These are phyloP conservation scores for Aureobasidium mangrovei DNA, from an alignment of 2,329 filamentous ascomycete genomes.

Conservation along the genomic window DNA sequence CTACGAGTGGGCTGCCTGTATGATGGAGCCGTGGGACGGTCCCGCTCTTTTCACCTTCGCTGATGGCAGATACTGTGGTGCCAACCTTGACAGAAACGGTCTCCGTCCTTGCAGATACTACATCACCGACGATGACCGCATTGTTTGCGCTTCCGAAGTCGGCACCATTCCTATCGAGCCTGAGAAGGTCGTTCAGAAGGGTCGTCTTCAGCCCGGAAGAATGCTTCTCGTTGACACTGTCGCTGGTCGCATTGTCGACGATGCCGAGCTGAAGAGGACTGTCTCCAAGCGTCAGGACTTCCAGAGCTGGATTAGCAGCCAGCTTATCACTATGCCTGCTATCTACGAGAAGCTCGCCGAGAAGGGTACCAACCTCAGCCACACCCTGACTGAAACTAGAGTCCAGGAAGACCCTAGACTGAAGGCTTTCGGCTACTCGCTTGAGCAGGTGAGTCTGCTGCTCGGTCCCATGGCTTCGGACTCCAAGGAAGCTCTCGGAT, in stretches of 20 bases:
- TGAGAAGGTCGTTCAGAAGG: constrained; percentile 84
- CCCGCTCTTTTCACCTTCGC: constrained; percentile 95
- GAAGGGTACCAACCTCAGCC: constrained; percentile 54
- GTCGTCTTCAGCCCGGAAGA: constrained; percentile 83
- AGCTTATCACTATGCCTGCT: constrained; percentile 72
- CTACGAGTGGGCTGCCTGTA: constrained; percentile 96
- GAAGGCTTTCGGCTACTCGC: constrained; percentile 84
- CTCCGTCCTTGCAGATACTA: constrained; percentile 94
- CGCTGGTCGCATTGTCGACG: constrained; percentile 86
- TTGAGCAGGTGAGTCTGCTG: constrained; percentile 87
- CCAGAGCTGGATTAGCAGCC: constrained; percentile 74
- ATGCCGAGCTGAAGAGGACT: constrained; percentile 80
- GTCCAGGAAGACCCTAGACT: constrained; percentile 80
- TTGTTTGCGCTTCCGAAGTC: constrained; percentile 94
- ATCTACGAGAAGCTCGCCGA: constrained; percentile 55
- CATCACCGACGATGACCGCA: constrained; percentile 90
- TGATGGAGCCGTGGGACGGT: constrained; percentile 99
- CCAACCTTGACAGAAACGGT: constrained; percentile 92
- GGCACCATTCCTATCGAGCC: constrained; percentile 88
- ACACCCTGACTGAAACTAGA: constrained; percentile 57
- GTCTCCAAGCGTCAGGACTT: constrained; percentile 86
- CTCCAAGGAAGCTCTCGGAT: constrained; percentile 92
- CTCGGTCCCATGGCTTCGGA: constrained; percentile 94
- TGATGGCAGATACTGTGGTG: constrained; percentile 92
- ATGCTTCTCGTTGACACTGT: constrained; percentile 95